A percentile compares a stretch with the other conserved stretches of the same genome.
Evolutionary conservation across 345 rosid genomes (phyloP).

Genomic region (Geranium rotundifolium): DNA sequence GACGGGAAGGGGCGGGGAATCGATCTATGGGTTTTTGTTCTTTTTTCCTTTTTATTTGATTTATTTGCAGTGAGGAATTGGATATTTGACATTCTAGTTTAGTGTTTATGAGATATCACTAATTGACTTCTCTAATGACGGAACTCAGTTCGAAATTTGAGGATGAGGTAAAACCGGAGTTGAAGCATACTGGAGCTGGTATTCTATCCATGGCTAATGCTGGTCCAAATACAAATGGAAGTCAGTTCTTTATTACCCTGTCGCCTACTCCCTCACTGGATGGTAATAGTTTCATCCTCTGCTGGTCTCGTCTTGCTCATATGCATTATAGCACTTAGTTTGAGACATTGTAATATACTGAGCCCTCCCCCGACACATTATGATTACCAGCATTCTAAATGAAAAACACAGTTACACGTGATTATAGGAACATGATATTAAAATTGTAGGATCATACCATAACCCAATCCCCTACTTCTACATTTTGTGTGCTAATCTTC

Average conservation of each 20-base stretch:
- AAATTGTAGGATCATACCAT: too few species aligned
- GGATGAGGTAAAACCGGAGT: constrained; percentile 72
- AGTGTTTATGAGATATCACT: neutral
- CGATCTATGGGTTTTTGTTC: constrained; percentile 66
- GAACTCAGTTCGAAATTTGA: constrained; percentile 54
- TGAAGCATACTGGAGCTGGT: constrained; percentile 95
- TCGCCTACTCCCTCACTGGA: constrained; percentile 77
- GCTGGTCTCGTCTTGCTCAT: neutral
- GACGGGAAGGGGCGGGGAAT: constrained; percentile 89
- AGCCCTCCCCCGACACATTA: neutral
- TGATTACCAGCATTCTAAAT: neutral
- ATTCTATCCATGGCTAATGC: constrained; percentile 95
- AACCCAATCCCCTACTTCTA: too few species aligned
- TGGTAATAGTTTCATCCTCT: constrained; percentile 27
- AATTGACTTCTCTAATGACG: neutral
- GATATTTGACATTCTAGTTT: neutral
- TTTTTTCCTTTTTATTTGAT: neutral
- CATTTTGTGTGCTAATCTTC: too few species aligned
- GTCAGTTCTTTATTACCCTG: constrained; percentile 87
- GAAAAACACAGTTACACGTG: neutral
- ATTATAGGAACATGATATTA: neutral
- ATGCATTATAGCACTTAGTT: too few species aligned
- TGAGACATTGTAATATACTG: too few species aligned
- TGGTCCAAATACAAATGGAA: constrained; percentile 87
- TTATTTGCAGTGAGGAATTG: neutral